These are phyloP conservation scores for Spizellomyces sp. DNA, from an alignment of 192 early-diverging fungal species.

Conservation along the genomic window DNA sequence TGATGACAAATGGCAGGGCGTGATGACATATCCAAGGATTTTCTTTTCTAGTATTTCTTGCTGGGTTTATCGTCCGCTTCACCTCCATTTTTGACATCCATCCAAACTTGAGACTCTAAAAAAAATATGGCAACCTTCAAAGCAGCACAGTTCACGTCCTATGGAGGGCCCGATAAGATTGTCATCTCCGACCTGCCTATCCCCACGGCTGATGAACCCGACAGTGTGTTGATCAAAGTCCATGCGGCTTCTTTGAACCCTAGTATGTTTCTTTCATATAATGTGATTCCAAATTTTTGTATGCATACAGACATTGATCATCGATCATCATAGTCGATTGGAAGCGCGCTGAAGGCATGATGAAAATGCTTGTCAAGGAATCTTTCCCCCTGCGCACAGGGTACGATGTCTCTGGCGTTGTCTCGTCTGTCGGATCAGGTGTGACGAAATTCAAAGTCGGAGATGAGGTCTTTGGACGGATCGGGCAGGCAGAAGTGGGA, in stretches of 20 bases:
- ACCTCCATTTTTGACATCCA: too few species aligned
- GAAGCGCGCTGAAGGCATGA: conserved; percentile 48
- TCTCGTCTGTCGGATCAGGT: conserved; percentile 36
- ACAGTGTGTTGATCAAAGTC: conserved; percentile 35
- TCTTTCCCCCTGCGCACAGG: conserved; percentile 50
- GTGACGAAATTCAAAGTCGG: conserved; percentile 49
- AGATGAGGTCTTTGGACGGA: conserved; percentile 49
- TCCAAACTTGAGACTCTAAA: too few species aligned
- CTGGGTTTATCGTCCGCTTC: too few species aligned
- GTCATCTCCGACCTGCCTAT: conserved; percentile 1
- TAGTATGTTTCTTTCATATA: background rate
- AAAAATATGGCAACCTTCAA: conserved; percentile 15
- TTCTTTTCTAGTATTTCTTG: too few species aligned
- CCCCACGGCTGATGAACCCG: background rate
- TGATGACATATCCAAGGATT: too few species aligned
- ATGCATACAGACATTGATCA: background rate
- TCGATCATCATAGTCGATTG: conserved; percentile 38
- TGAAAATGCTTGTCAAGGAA: conserved; percentile 30
- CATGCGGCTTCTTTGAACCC: conserved; percentile 58
- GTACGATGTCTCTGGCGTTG: conserved; percentile 55
- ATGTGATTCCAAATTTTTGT: background rate
- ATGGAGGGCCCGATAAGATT: conserved; percentile 13
- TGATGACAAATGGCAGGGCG: too few species aligned
- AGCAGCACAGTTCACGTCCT: conserved; percentile 11
- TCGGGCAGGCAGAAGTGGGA: conserved; percentile 34